Conservation (phyloP, 1,284 basidiomycete genomes). For the Taiwanofungus camphoratus region DNA sequence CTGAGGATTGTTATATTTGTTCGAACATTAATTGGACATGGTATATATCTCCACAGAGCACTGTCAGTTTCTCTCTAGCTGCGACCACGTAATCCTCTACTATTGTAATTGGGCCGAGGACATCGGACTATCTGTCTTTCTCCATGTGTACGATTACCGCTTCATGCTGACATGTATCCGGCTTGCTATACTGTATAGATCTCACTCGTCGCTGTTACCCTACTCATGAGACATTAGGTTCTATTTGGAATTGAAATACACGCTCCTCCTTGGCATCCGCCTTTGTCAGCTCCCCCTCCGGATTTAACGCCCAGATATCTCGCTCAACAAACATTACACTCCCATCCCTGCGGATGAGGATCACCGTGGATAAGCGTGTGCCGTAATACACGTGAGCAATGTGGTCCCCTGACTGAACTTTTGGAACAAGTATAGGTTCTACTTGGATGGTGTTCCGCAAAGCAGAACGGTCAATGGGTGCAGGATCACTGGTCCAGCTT, state of each 20-base stretch:
- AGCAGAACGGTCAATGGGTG: conserved; percentile 43
- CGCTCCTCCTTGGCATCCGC: conserved; percentile 43
- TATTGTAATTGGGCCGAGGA: too few relatives aligned
- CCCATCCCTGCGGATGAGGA: conserved; percentile 59
- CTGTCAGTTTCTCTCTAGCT: too few relatives aligned
- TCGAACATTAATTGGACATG: neutral
- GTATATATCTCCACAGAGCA: neutral
- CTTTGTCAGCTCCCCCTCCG: conserved; percentile 26
- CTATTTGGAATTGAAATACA: conserved; percentile 46
- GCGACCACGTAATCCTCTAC: too few relatives aligned
- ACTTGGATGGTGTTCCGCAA: conserved; percentile 60
- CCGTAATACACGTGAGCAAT: conserved; percentile 40
- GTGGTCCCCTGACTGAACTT: conserved; percentile 9
- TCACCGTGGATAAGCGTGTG: conserved; percentile 68
- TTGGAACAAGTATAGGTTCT: conserved; percentile 34
- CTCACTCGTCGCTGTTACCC: neutral
- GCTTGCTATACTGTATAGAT: neutral
- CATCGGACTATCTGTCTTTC: too few relatives aligned
- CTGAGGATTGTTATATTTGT: too few relatives aligned
- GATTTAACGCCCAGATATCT: conserved; percentile 53
- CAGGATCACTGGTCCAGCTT: conserved; percentile 29
- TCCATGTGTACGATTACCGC: too few relatives aligned
- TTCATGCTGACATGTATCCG: too few relatives aligned
- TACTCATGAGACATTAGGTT: too few relatives aligned
- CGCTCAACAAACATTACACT: conserved; percentile 63